Percentiles rank a stretch among this genome's conserved stretches.
phyloP scores from a whole-genome alignment of 768 basidiomycete species.

The Cantharellus cinnabarinus region DNA sequence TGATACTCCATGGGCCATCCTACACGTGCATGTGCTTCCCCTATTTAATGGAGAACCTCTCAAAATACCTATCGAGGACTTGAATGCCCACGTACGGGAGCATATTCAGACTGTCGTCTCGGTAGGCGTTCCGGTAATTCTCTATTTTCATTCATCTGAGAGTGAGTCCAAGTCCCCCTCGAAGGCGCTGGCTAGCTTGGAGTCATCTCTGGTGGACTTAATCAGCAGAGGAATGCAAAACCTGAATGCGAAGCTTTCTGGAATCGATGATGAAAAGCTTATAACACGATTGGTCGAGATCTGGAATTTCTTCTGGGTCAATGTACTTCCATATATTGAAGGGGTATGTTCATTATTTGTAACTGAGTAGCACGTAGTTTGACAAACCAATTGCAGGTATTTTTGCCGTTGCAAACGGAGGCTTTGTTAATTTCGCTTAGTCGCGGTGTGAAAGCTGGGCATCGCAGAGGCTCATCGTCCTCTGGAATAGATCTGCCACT shows the following conservation, averaged over 20 bases:
- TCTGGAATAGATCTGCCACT: conserved; percentile 4
- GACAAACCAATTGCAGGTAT: conserved; percentile 23
- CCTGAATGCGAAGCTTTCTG: conserved; percentile 61
- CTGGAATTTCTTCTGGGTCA: conserved; percentile 89
- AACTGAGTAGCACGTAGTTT: neutral
- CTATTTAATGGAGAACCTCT: conserved; percentile 83
- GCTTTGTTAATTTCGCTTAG: conserved; percentile 46
- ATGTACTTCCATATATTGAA: conserved; percentile 71
- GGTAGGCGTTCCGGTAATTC: neutral
- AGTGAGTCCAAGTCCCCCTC: conserved; percentile 33
- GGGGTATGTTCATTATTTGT: conserved; percentile 31
- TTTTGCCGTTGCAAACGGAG: conserved; percentile 42
- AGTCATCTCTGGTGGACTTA: conserved; percentile 61
- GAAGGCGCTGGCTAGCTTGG: conserved; percentile 51
- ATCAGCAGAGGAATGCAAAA: conserved; percentile 83
- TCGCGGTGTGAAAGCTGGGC: conserved; percentile 28
- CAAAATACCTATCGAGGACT: conserved; percentile 71
- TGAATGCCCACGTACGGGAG: conserved; percentile 60
- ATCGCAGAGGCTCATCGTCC: conserved; percentile 23
- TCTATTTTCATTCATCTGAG: neutral
- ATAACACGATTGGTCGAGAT: conserved; percentile 61
- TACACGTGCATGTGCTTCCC: conserved; percentile 77
- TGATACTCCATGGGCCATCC: conserved; percentile 58
- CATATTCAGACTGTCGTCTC: conserved; percentile 61
- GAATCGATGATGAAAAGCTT: conserved; percentile 59